Evolutionary conservation across 2,329 filamentous ascomycete species (phyloP), one percentile per base, ranked within the genome.

Genomic region (Colletotrichum acutatum): DNA sequence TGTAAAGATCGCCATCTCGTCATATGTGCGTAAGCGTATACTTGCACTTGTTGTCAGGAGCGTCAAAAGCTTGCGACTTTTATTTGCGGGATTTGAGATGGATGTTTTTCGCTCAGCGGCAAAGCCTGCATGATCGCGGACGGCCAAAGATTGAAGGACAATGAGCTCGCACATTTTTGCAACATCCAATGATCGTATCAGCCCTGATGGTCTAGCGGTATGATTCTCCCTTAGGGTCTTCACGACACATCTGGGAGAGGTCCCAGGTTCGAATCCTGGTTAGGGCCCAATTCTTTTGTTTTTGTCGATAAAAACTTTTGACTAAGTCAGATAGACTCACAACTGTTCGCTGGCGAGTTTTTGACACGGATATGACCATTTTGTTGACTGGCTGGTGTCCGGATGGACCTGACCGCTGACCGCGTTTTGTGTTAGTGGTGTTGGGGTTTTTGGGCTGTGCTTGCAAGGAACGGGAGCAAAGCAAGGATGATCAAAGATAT

Each of bases 131-230:
- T 19, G 16, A 8, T 19, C 37, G 37, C 14, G 6, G 3, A 2
- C 16, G 0, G 0, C 0, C 6, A 1, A 3, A 19, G 37, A 14
- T 42, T 3, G 2, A 42, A 19, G 6, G 0, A 19, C 0, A 0
- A 2, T 1, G 0, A 42, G 5, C 2, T 3, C 2, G 1, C 0
- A 3, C 1, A 0, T 6, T 8, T 0, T 9, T 8, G 9, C 16
- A n/a, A 9, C 42, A 6, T 8, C 7, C 19, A 49, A n/a, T 11
- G 4, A 9, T 49, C 58, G 59, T 2, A 63, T 30, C n/a, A 70
- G 70, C 70, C 66, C 70, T 72, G 70, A 72, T 72, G 70, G 70
- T 72, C 70, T 72, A 72, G 70, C 70, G 70, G 70, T 72, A 72
- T 72, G 70, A 72, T 72, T 72, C 70, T 72, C 70, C 70, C 70